Percentiles rank a stretch among this genome's conserved stretches.
These are phyloP conservation scores for Mallotus japonicus DNA, from an alignment of 441 rosid genomes.

Conservation along the genomic window DNA sequence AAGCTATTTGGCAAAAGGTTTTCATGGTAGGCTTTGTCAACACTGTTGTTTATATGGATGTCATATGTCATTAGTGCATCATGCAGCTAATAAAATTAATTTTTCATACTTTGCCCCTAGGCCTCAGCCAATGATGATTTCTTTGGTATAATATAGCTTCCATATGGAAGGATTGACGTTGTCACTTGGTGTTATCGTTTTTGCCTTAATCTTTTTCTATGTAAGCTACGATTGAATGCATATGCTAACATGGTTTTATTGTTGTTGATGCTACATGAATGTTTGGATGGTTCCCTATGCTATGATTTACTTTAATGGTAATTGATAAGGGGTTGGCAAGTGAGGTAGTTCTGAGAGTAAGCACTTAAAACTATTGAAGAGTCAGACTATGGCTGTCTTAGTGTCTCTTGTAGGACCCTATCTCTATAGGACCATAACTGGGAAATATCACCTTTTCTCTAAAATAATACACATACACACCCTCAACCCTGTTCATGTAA, in stretches of 20 bases:
- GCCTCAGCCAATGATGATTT: not conserved
- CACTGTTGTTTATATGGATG: slow-evolving; percentile 7
- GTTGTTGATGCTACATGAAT: not conserved
- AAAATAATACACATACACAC: not conserved
- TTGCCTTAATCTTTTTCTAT: not conserved
- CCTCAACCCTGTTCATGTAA: not conserved
- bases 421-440: not conserved
- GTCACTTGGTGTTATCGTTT: too few relatives aligned
- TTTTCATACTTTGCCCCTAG: not conserved
- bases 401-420: not conserved
- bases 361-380: not conserved
- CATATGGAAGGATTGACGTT: not conserved
- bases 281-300: not conserved
- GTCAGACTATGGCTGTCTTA: not conserved
- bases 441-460: not conserved
- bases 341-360: not conserved
- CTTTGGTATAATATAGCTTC: not conserved
- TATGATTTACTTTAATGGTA: not conserved
- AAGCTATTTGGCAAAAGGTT: slow-evolving; percentile 93
- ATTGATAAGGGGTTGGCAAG: not conserved
- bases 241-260: too few relatives aligned
- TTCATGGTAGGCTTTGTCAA: slow-evolving; percentile 54
- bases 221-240: not conserved
- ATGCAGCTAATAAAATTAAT: not conserved
- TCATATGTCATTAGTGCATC: not conserved